These are phyloP conservation scores for Phlyctochytrium arcticum DNA, from an alignment of 192 early-diverging fungal genomes.

Conservation along the genomic window DNA sequence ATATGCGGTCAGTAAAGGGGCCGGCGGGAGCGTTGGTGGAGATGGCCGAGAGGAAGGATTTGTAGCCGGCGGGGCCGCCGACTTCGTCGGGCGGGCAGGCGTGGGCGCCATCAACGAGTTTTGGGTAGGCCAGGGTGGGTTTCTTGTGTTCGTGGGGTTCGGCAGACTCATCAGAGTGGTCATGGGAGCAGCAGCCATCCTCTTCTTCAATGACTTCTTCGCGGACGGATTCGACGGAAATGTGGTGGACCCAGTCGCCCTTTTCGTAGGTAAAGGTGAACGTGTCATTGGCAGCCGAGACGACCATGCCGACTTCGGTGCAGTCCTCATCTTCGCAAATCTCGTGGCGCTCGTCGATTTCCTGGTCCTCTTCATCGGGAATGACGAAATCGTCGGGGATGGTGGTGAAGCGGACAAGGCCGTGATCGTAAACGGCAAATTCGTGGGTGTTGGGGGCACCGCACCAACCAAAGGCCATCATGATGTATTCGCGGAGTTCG, in stretches of 20 bases:
- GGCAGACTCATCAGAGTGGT: not conserved
- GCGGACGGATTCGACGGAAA: conserved; percentile 8
- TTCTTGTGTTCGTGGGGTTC: conserved; percentile 10
- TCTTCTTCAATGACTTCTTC: conserved; percentile 1
- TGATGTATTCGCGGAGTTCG: conserved; percentile 15
- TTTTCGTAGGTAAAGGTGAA: conserved; percentile 24
- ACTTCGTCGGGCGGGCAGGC: conserved; percentile 21
- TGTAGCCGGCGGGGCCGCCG: conserved; percentile 20
- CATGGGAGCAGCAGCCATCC: conserved; percentile 10
- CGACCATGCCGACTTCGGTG: conserved; percentile 2
- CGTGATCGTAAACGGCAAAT: conserved; percentile 20
- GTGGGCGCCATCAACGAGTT: conserved; percentile 13
- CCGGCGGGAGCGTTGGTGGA: not conserved
- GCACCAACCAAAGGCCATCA: conserved; percentile 22
- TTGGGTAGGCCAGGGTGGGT: conserved; percentile 18
- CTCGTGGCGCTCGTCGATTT: conserved; percentile 7
- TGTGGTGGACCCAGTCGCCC: conserved; percentile 22
- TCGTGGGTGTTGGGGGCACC: conserved; percentile 12
- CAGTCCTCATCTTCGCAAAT: conserved; percentile 21
- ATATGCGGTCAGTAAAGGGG: not conserved
- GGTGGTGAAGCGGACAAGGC: conserved; percentile 23
- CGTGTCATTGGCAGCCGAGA: conserved; percentile 3
- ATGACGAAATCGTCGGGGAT: conserved; percentile 20
- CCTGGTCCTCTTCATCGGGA: conserved; percentile 10
- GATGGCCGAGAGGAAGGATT: conserved; percentile 7